Base-by-base conservation (phyloP, 1,284 basidiomycete species). In the Ustilago sp. region DNA sequence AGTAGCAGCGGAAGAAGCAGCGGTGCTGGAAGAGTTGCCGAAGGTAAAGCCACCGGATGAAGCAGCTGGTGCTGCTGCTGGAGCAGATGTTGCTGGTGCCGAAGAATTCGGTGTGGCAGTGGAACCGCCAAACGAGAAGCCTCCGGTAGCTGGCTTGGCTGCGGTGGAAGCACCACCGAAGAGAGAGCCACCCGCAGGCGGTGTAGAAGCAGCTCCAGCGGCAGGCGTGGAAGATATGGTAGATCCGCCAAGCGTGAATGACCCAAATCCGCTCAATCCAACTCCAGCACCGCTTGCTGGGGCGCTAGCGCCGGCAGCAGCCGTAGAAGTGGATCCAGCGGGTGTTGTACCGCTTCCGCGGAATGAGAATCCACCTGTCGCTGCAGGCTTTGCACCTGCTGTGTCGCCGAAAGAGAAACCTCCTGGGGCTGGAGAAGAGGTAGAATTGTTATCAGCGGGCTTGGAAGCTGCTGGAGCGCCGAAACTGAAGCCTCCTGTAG, bases 351-450 rank as follows among this genome's bases (percentile, higher is more conserved):
- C 47, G 17, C 59, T 63, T 31, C 68, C 72, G 11, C 71, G 68
- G 11, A 81, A 81, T 3, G 74, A 80, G 62, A 74, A 74, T 3
- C 68, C 70, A 17, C 66, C 58, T 6, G 68, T 41, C 4, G 71
- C 87, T 34, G 88, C 54, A 4, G 75, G 64, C 23, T 84, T 70
- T 11, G 76, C 61, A 9, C 74, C 51, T 13, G 80, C 58, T 8
- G 70, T 55, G 28, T 63, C 66, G 3, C 64, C 72, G 53, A 82
- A 82, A 2, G 77, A 77, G 54, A 82, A 81, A 0, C 68, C 74
- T 3, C 73, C 77, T 3, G 68, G n/a, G 15, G 74, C 64, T 13
- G 77, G 74, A 2, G 75, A 79, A 32, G 34, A 77, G 28, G 59
- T 72, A 35, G 48, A 23, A 50, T 57, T 65, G 12, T n/a, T 47